Base-by-base conservation (phyloP, 306 rosid species). In the Alnus rubra region DNA sequence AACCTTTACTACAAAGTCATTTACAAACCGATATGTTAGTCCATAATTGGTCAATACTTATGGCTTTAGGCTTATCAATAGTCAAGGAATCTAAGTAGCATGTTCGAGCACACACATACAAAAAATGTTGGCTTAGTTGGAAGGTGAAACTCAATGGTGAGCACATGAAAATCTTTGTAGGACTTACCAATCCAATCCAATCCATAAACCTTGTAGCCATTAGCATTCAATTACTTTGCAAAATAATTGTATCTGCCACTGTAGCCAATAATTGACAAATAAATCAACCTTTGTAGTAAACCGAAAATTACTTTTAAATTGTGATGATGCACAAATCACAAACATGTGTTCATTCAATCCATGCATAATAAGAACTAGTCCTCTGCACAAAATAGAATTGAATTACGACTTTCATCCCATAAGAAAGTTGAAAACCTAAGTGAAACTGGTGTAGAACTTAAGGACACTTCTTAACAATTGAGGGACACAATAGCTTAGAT, bases 321-420 rank as follows among this genome's bases (percentile, higher is more conserved):
- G 49, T 33, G 48, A 65, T 65, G 35, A 45, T 7, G 69, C 28
- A 52, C 19, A 76, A 81, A 69, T 50, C 39, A 79, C 90, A 35
- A 56, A 92, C 98, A 97, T 92, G 90, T 95, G 98, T 76, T 95
- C 99, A 77, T 95, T 95, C 67, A 95, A 86, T 63, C 99, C 99
- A 77, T 95, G 99, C 91, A 95, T 55, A 77, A 95, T 82, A 79
- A 93, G 78, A 84, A 95, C 87, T 39, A 93, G n/a, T 37, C 99
- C 99, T 92, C 99, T 95, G 89, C 79, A 91, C 78, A 84, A 69
- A 76, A 45, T 44, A 68, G 49, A 60, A 71, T 18, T 23, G 28
- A 80, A 74, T 76, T 67, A 82, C 74, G 31, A 59, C 74, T 63
- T 44, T 30, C 3, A 14, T 71, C 18, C 23, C 45, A 56, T 14